Evolutionary conservation across 2,329 filamentous ascomycete species (phyloP), one percentile per base, ranked within the genome.

Genomic region (Xylogone sp.): DNA sequence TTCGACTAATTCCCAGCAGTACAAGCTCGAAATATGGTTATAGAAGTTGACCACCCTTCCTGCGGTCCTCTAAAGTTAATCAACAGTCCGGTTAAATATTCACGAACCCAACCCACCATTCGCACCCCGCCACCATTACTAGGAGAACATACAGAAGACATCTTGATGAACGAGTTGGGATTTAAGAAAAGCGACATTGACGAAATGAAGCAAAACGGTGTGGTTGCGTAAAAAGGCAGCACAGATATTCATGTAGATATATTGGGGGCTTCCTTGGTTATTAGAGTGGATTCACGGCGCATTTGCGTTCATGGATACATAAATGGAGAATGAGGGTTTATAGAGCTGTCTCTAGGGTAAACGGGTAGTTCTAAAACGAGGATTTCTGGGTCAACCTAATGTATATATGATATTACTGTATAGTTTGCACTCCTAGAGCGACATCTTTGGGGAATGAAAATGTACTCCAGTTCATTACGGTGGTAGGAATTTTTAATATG

Each of bases 1-100:
- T 5, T 5, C 31, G 19, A 19, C 24, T 21, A 43, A 13, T 16
- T 19, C 12, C 3, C 24, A 21, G 18, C 19, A 58, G 90, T 90
- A 72, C 75, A 70, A 73, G 91, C 91, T 21, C 80, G 93, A 49
- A 79, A 86, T 54, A 97, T 97, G 93, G 87, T 97, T 2, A 82
- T 88, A n/a, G 87, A 96, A 64, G 74, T 96, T 24, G 82, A 96
- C 1, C 93, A 97, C 65, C 82, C 81, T 2, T 74, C 78, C 6
- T 97, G 92, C 67, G 93, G 93, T 1, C 80, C 85, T 1, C 85
- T 97, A 58, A 91, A 90, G 70, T 72, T 97, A 61, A 86, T 97
- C 53, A 96, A 95, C 63, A 93, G 90, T 1, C 93, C 93, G 0
- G 86, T 97, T 55, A 97, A 97, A 68, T 95, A 90, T 68, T 96